Conservation (phyloP, 805 yeast genomes). For the Zygoascus biomembranicola region DNA sequence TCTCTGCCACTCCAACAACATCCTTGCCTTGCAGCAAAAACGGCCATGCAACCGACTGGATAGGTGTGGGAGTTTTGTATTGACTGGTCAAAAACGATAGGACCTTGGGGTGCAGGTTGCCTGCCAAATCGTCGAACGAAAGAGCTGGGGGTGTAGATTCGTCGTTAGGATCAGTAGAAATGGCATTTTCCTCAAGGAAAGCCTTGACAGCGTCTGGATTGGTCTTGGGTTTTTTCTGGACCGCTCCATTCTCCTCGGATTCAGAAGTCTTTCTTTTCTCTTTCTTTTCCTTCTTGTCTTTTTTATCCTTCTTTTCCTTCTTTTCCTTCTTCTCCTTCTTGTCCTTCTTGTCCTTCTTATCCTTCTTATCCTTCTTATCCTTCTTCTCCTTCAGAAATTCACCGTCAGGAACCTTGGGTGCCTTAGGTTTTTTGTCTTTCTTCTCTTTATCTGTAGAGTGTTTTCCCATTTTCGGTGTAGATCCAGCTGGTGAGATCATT, state of each 20-base stretch:
- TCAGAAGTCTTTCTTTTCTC: slow-evolving; percentile 33
- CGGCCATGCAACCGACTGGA: slow-evolving; percentile 95
- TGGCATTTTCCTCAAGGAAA: slow-evolving; percentile 65
- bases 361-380: slow-evolving; percentile 23
- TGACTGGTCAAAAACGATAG: slow-evolving; percentile 36
- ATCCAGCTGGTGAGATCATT: not conserved
- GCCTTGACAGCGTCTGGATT: slow-evolving; percentile 42
- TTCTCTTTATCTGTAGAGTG: slow-evolving; percentile 13
- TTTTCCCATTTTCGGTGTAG: slow-evolving; percentile 7
- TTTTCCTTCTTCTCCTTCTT: slow-evolving; percentile 21
- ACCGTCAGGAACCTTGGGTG: not conserved
- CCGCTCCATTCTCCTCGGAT: slow-evolving; percentile 13
- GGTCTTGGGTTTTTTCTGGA: not conserved
- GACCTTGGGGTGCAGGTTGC: slow-evolving; percentile 27
- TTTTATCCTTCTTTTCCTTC: slow-evolving; percentile 23
- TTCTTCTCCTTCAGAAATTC: slow-evolving; percentile 16
- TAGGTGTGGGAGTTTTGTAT: slow-evolving; percentile 90
- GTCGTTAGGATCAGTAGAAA: slow-evolving; percentile 66
- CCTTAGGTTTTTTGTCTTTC: slow-evolving; percentile 17
- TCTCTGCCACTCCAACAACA: slow-evolving; percentile 95
- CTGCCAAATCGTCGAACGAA: slow-evolving; percentile 50
- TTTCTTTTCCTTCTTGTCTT: slow-evolving; percentile 31
- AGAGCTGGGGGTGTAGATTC: slow-evolving; percentile 52
- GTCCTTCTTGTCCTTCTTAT: slow-evolving; percentile 21
- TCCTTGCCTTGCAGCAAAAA: slow-evolving; percentile 68